Evolutionary conservation across 768 basidiomycete species (phyloP).

Genomic region (Melanogaster broomeanus): DNA sequence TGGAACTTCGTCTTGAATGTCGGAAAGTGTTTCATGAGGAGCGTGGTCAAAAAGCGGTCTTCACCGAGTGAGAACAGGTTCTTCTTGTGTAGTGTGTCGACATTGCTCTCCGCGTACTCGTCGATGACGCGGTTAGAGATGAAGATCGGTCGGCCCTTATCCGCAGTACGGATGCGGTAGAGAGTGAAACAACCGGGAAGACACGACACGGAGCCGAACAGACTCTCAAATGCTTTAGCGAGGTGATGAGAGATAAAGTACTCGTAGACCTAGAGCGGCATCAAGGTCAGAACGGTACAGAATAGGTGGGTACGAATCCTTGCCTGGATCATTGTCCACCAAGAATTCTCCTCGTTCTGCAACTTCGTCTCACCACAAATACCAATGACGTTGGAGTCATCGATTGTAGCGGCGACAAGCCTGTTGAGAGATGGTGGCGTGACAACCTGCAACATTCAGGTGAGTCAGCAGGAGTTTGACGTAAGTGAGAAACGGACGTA

Average conservation of each 20-base stretch:
- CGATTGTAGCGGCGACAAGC: conserved; percentile 59
- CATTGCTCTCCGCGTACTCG: conserved; percentile 64
- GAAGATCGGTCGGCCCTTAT: conserved; percentile 71
- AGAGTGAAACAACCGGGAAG: conserved; percentile 75
- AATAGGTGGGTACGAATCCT: conserved; percentile 2
- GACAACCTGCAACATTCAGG: conserved; percentile 45
- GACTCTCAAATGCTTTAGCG: conserved; percentile 67
- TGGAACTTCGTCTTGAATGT: conserved; percentile 71
- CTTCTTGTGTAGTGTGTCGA: conserved; percentile 74
- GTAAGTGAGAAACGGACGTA: conserved; percentile 23
- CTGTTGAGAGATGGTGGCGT: conserved; percentile 68
- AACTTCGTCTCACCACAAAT: conserved; percentile 72
- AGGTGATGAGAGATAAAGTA: conserved; percentile 71
- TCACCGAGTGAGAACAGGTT: conserved; percentile 69
- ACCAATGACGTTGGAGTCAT: conserved; percentile 65
- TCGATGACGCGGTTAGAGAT: conserved; percentile 72
- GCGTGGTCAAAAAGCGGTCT: conserved; percentile 70
- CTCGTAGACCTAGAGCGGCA: conserved; percentile 53
- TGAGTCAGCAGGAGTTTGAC: conserved; percentile 13
- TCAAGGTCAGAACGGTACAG: conserved; percentile 5
- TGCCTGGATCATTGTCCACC: conserved; percentile 81
- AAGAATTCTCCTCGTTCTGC: conserved; percentile 66
- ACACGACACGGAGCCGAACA: conserved; percentile 73
- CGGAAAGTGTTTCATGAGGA: conserved; percentile 72
- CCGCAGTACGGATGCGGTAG: conserved; percentile 69